Conservation (phyloP, 371 early-diverging fungal species). For the Umbelopsis sp. region DNA sequence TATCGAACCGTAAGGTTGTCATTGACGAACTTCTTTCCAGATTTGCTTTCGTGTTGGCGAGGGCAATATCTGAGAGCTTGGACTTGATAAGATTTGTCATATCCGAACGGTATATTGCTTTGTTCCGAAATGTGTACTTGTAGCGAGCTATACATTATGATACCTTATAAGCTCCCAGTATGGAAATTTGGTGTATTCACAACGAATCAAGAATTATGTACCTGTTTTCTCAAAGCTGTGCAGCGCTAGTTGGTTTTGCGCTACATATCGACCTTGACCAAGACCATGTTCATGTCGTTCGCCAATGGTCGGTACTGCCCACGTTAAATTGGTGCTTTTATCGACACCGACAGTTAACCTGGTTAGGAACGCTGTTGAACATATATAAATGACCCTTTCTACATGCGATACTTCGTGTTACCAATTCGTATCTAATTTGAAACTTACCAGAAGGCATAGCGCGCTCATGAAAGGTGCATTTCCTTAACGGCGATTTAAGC, state of each 20-base stretch:
- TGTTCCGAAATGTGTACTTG: conserved; percentile 9
- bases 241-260: background rate
- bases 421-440: background rate
- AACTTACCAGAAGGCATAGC: background rate
- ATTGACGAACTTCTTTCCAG: background rate
- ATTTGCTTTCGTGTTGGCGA: background rate
- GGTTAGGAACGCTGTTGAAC: background rate
- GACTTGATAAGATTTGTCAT: background rate
- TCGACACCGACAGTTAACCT: background rate
- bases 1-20: background rate
- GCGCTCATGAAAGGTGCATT: conserved; percentile 2
- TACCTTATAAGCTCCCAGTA: too few species aligned
- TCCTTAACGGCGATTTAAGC: background rate
- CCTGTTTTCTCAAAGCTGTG: conserved; percentile 1
- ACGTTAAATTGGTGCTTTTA: background rate
- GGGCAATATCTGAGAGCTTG: background rate
- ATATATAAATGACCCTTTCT: background rate
- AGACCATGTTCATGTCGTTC: background rate
- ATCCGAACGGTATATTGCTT: background rate
- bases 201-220: background rate
- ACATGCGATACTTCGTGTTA: too few species aligned
- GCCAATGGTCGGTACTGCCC: conserved; percentile 18
- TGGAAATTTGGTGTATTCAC: too few species aligned
- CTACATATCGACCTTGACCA: conserved; percentile 8
- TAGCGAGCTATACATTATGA: background rate